These are phyloP conservation scores for Mycoemilia scoparia DNA, from an alignment of 192 early-diverging fungal species.

Conservation along the genomic window DNA sequence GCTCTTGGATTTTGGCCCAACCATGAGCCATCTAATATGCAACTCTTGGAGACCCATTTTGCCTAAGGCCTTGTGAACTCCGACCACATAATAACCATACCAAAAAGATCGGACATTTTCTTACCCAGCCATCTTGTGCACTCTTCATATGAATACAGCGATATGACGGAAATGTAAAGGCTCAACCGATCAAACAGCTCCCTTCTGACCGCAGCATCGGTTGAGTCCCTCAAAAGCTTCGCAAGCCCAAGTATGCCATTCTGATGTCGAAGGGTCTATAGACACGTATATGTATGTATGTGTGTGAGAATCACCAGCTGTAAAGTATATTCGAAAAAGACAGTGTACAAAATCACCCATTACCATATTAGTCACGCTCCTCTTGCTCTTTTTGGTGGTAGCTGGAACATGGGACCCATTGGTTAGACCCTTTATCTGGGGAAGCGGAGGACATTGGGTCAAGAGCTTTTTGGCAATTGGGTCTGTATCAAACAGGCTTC, in stretches of 20 bases:
- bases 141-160: slow-evolving; percentile 8
- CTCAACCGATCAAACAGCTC: slow-evolving; percentile 14
- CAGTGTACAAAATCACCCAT: not conserved
- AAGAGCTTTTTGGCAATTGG: slow-evolving; percentile 7
- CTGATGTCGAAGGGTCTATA: slow-evolving; percentile 21
- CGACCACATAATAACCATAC: not conserved
- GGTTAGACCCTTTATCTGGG: not conserved
- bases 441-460: slow-evolving; percentile 15
- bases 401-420: too few relatives aligned
- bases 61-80: too few relatives aligned
- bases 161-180: slow-evolving; percentile 13
- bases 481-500: slow-evolving; percentile 5
- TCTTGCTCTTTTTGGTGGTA: not conserved
- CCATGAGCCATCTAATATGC: too few relatives aligned
- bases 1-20: too few relatives aligned
- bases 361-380: not conserved
- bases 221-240: slow-evolving; percentile 12
- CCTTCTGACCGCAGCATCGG: slow-evolving; percentile 1
- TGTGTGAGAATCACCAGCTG: not conserved
- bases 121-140: slow-evolving; percentile 1
- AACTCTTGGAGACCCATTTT: not conserved
- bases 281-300: not conserved
- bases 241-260: slow-evolving; percentile 26
- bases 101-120: slow-evolving; percentile 1
- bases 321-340: not conserved